Evolutionary conservation across 2,329 filamentous ascomycete species (phyloP), one percentile per base, ranked within the genome.

Genomic region (Alternaria ethzedia): DNA sequence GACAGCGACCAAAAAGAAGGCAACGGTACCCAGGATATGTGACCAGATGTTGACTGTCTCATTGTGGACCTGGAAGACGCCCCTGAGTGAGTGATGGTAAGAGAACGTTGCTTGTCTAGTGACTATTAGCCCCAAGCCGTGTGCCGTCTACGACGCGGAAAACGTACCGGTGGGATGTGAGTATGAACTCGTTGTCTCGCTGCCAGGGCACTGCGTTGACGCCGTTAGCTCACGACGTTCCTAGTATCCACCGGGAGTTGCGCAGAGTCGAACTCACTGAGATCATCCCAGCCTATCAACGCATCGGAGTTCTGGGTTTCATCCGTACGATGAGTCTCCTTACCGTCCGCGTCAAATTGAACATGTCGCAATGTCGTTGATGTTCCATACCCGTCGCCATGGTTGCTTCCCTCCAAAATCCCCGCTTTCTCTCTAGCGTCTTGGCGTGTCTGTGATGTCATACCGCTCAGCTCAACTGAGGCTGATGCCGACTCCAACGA

Each of bases 21-120:
- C 25, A 8, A n/a, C 11, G 6, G 57, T 43, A 28, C 57, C 57
- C 8, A 54, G 13, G 10, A 60, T 17, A 21, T 64, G 61, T 11
- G 61, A 64, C 61, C 47, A 64, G 12, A 61, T 64, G 13, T 64
- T 61, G 5, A 64, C 61, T 11, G 52, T 52, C 47, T 64, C 57
- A 54, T 64, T 64, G 17, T 57, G 61, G 5, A 64, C 8, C 6
- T 44, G 43, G 17, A 61, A 21, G 11, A 50, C 17, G 21, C 61
- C 54, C 26, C 36, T 49, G 15, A 63, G 25, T 15, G 56, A 63
- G 20, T 25, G 32, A 2, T 21, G n/a, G 21, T 55, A 63, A 7
- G 56, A 59, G 32, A 36, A 43, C 4, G 50, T 51, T 8, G 56
- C 60, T 59, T 26, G 44, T 50, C 56, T 55, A 13, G 7, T 30